These are phyloP conservation scores for Lactarius vividus DNA, from an alignment of 768 basidiomycete species.

Conservation along the genomic window DNA sequence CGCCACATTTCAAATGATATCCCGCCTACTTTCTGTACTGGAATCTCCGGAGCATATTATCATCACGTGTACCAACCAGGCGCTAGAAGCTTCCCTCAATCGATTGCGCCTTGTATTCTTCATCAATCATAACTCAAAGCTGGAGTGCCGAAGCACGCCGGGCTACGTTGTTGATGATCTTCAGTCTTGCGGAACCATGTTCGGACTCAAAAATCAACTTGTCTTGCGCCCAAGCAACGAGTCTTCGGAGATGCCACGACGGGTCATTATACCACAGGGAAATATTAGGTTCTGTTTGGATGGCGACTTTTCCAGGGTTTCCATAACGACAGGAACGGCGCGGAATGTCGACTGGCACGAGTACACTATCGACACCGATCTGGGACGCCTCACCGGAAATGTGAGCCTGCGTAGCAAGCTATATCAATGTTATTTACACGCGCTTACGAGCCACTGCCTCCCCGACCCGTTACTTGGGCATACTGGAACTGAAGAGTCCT, in stretches of 20 bases:
- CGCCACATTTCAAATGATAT: no score
- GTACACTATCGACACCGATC: slow-evolving; percentile 30
- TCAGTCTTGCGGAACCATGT: slow-evolving; percentile 37
- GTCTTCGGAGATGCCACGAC: background rate
- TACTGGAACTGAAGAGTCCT: no score
- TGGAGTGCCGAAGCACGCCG: no score
- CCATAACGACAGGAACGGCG: background rate
- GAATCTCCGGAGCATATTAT: no score
- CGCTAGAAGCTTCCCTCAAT: no score
- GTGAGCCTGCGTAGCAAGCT: slow-evolving; percentile 34
- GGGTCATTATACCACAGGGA: slow-evolving; percentile 18
- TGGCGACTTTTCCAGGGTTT: background rate
- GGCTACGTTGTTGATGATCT: no score
- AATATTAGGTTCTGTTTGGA: background rate
- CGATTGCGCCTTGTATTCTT: no score
- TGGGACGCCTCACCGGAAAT: slow-evolving; percentile 32
- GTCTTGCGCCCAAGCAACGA: slow-evolving; percentile 1
- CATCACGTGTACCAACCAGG: no score
- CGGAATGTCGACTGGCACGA: slow-evolving; percentile 29
- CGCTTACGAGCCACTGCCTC: slow-evolving; percentile 42
- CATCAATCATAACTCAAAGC: no score
- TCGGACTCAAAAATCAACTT: slow-evolving; percentile 41
- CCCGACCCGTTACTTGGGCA: slow-evolving; percentile 27
- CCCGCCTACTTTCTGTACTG: no score
- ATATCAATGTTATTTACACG: slow-evolving; percentile 45